A percentile compares a stretch with the other conserved stretches of the same genome.
These are phyloP conservation scores for Solanum chacoense DNA, from an alignment of 305 asterid genomes.

Conservation along the genomic window DNA sequence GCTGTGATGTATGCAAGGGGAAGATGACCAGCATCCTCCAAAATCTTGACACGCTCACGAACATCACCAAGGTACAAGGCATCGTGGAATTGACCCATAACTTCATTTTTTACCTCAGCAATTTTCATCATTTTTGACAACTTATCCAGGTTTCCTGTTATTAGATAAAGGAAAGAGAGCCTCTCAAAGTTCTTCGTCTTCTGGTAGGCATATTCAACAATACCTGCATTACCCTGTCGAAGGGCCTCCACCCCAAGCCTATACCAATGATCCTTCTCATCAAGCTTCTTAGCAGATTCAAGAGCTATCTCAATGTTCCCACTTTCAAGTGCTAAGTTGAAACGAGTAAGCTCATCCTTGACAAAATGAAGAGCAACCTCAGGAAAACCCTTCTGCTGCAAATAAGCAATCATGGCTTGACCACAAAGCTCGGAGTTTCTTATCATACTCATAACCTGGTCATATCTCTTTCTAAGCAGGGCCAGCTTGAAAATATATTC, in stretches of 20 bases:
- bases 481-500: constrained; percentile 51
- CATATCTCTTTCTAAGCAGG: constrained; percentile 40
- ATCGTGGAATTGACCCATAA: constrained; percentile 82
- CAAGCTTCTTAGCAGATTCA: constrained; percentile 60
- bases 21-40: constrained; percentile 60
- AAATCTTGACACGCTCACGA: constrained; percentile 58
- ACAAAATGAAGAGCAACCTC: constrained; percentile 66
- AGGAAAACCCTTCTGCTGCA: constrained; percentile 66
- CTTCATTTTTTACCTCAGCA: constrained; percentile 70
- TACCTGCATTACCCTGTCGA: constrained; percentile 72
- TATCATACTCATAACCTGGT: constrained; percentile 57
- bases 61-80: constrained; percentile 71
- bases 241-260: constrained; percentile 73
- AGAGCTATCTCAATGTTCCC: constrained; percentile 63
- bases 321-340: constrained; percentile 55
- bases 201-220: constrained; percentile 75
- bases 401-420: constrained; percentile 56
- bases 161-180: constrained; percentile 57
- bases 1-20: constrained; percentile 73
- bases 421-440: constrained; percentile 49
- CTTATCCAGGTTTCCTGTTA: constrained; percentile 63
- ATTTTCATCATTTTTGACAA: constrained; percentile 81
- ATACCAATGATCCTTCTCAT: constrained; percentile 75
- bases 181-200: constrained; percentile 63
- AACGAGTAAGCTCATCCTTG: constrained; percentile 52